Conservation (phyloP, 345 rosid genomes). For the Linum usitatissimum region DNA sequence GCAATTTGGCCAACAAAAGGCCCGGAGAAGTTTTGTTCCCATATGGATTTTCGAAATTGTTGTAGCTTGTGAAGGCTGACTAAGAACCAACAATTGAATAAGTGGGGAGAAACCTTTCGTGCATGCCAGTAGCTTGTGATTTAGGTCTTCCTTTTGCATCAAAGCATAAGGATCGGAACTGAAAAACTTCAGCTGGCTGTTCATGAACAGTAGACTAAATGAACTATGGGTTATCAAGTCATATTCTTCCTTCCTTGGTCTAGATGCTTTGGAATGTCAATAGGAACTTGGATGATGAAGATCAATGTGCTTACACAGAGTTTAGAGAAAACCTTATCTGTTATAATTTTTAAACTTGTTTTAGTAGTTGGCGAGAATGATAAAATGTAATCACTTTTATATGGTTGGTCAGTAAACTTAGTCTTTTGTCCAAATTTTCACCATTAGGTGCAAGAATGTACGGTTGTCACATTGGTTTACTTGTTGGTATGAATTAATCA, state of each 20-base stretch:
- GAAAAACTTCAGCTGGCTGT: too few species aligned
- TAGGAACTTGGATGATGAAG: neutral
- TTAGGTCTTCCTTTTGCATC: too few species aligned
- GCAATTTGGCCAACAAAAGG: too few species aligned
- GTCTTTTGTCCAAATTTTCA: neutral
- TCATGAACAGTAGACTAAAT: too few species aligned
- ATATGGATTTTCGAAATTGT: too few species aligned
- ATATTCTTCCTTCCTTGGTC: neutral
- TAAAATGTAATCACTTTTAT: neutral
- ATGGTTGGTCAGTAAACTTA: neutral
- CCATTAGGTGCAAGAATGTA: neutral
- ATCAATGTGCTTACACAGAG: neutral
- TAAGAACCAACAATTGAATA: too few species aligned
- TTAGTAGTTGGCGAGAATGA: neutral
- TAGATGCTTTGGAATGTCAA: neutral
- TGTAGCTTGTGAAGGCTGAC: too few species aligned
- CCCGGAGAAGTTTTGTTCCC: too few species aligned
- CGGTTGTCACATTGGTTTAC: neutral
- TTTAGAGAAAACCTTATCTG: neutral
- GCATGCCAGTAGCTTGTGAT: too few species aligned
- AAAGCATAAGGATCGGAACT: too few species aligned
- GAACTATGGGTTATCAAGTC: neutral
- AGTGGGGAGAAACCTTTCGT: too few species aligned
- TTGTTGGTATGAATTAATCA: neutral
- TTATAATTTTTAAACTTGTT: neutral